phyloP scores from a whole-genome alignment of 2,329 filamentous ascomycete species.

The Fusarium albosuccineum region DNA sequence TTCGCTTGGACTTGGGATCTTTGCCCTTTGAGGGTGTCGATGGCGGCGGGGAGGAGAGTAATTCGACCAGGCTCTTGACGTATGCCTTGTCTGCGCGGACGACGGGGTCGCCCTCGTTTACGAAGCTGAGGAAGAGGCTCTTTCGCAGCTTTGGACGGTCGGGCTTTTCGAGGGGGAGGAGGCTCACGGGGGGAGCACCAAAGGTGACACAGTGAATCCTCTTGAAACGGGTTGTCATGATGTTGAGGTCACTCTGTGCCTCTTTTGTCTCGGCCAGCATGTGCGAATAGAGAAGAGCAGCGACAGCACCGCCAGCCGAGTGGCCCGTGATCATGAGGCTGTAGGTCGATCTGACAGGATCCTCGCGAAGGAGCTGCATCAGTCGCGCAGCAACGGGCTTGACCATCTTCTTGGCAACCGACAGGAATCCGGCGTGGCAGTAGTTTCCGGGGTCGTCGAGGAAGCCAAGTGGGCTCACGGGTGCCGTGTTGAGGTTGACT shows the following conservation, averaged over 20 bases:
- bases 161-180: conserved; percentile 76
- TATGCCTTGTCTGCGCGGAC: conserved; percentile 82
- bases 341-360: conserved; percentile 74
- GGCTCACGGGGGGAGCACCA: conserved; percentile 82
- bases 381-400: conserved; percentile 78
- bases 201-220: conserved; percentile 88
- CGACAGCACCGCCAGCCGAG: conserved; percentile 87
- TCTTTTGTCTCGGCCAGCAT: conserved; percentile 73
- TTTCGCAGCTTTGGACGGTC: conserved; percentile 64
- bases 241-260: conserved; percentile 76
- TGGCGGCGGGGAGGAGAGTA: conserved; percentile 74
- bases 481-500: conserved; percentile 81
- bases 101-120: conserved; percentile 90
- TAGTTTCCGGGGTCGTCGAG: conserved; percentile 82
- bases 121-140: conserved; percentile 81
- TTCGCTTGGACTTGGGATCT: conserved; percentile 27
- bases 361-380: conserved; percentile 76
- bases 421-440: conserved; percentile 85
- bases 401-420: conserved; percentile 81
- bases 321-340: conserved; percentile 88
- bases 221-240: conserved; percentile 78
- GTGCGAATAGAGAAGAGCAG: conserved; percentile 82
- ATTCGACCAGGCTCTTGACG: conserved; percentile 76
- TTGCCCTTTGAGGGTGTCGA: conserved; percentile 25
- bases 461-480: conserved; percentile 75